Evolutionary conservation across 2,329 filamentous ascomycete species (phyloP).

Genomic region (Pseudogymnoascus sp.): DNA sequence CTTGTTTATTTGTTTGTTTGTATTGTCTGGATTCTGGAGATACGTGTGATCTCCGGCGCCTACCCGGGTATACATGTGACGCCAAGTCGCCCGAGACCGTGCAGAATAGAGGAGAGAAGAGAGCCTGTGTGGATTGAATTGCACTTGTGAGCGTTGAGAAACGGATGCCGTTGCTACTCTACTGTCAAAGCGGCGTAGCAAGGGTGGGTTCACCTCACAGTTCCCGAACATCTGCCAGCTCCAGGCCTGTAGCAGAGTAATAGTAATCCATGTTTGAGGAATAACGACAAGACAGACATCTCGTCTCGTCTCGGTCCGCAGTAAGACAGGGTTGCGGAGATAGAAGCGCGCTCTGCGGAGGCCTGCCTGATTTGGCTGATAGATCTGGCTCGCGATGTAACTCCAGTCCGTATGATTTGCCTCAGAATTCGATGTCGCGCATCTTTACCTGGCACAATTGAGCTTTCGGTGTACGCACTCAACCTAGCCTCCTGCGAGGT

Average conservation of each 20-base stretch:
- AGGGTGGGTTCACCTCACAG: constrained; percentile 1
- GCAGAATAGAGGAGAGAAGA: background rate
- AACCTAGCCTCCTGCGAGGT: background rate
- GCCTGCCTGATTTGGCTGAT: background rate
- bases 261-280: background rate
- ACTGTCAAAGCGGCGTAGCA: constrained; percentile 5
- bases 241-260: background rate
- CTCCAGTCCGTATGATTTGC: background rate
- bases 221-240: background rate
- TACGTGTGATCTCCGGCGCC: background rate
- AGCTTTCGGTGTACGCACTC: constrained; percentile 1
- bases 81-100: background rate
- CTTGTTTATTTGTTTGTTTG: background rate
- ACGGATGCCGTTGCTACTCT: background rate
- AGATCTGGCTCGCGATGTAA: background rate
- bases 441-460: background rate
- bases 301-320: background rate
- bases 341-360: constrained; percentile 1
- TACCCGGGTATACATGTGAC: background rate
- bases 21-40: background rate
- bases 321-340: constrained; percentile 5
- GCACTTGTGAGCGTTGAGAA: background rate
- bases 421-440: constrained; percentile 1
- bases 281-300: background rate
- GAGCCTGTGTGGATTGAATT: background rate